Conservation (phyloP, 1,284 basidiomycete species). For the Takashimella koratensis region DNA sequence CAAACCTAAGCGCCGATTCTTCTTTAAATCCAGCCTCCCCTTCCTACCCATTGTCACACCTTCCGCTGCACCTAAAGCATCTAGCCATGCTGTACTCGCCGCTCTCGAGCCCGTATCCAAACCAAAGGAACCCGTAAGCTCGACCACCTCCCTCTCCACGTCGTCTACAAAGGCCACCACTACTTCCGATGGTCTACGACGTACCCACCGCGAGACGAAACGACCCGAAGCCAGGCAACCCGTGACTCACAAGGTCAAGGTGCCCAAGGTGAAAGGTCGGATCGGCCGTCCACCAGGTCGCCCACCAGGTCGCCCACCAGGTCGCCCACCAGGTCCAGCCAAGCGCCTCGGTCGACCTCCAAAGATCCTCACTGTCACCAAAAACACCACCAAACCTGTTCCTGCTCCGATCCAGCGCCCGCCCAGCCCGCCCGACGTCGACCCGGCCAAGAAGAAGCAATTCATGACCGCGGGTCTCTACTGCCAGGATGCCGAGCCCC, state of each 20-base stretch:
- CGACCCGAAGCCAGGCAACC: neutral
- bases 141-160: neutral
- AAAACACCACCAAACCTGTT: neutral
- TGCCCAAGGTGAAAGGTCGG: neutral
- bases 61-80: neutral
- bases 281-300: neutral
- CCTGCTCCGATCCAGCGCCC: neutral
- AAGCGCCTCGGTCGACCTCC: neutral
- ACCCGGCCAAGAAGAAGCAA: slow-evolving; percentile 26
- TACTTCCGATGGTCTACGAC: neutral
- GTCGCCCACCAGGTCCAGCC: neutral
- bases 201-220: neutral
- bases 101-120: neutral
- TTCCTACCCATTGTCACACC: neutral
- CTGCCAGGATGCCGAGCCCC: slow-evolving; percentile 34
- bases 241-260: neutral
- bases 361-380: neutral
- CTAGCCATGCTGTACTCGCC: neutral
- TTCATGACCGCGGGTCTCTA: slow-evolving; percentile 41
- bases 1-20: neutral
- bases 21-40: neutral
- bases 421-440: neutral
- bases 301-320: neutral
- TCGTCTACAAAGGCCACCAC: neutral
- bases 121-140: neutral